These are phyloP conservation scores for Fistulifera pelliculosa DNA, from an alignment of 108 stramenopile species.

Conservation along the genomic window DNA sequence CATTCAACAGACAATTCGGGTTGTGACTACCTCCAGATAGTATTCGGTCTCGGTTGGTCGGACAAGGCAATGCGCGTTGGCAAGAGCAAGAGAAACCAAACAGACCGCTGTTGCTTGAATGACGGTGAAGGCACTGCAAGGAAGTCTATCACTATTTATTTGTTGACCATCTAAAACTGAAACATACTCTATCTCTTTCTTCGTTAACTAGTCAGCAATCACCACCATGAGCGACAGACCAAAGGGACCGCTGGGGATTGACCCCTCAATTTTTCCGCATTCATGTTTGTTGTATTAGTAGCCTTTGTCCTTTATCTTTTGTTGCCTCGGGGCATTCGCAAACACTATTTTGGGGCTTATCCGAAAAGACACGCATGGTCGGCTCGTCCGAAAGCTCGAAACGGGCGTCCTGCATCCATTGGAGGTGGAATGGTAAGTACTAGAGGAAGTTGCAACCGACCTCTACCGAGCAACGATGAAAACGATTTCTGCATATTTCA, in stretches of 20 bases:
- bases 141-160: no score
- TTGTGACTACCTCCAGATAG: no score
- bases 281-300: constrained; percentile 35
- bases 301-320: constrained; percentile 66
- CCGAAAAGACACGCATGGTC: constrained; percentile 83
- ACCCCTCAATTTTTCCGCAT: constrained; percentile 44
- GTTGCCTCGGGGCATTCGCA: constrained; percentile 56
- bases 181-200: neutral
- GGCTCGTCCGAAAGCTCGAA: constrained; percentile 33
- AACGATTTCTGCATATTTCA: no score
- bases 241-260: constrained; percentile 16
- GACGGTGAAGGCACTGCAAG: no score
- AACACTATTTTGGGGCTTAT: constrained; percentile 73
- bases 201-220: neutral
- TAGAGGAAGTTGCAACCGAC: neutral
- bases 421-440: constrained; percentile 1
- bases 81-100: no score
- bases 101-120: no score
- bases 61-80: no score
- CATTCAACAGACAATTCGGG: no score
- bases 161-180: neutral
- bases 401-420: constrained; percentile 3
- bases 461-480: neutral
- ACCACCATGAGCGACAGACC: constrained; percentile 10
- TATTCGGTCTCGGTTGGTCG: no score